Conservation (phyloP, 176 grass and related monocot genomes). For the Cenchrus purpureus region DNA sequence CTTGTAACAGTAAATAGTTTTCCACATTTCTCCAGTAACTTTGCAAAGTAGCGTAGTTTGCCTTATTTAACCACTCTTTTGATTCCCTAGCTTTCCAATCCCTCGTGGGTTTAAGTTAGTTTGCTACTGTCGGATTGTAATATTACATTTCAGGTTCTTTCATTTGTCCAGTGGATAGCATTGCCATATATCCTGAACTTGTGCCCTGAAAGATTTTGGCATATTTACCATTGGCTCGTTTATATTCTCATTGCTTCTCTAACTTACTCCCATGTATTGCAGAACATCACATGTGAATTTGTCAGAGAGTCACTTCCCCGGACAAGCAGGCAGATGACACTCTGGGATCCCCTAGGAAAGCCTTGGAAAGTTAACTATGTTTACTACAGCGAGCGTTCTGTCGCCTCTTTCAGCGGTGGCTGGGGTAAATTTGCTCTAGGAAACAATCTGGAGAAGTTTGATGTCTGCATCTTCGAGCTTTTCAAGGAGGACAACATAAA, state of each 20-base stretch:
- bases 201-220: too few species aligned
- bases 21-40: background rate
- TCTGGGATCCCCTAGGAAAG: conserved; percentile 76
- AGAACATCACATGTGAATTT: conserved; percentile 66
- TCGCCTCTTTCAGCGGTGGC: conserved; percentile 69
- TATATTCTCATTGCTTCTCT: background rate
- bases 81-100: background rate
- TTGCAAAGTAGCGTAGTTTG: background rate
- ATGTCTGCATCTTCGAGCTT: conserved; percentile 86
- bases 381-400: conserved; percentile 38
- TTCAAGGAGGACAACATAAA: conserved; percentile 68
- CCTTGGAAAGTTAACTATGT: conserved; percentile 73
- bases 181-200: background rate
- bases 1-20: background rate
- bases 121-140: background rate
- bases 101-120: background rate
- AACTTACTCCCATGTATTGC: conserved; percentile 40
- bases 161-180: background rate
- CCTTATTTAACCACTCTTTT: background rate
- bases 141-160: background rate
- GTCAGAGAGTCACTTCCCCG: conserved; percentile 57
- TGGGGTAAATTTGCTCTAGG: conserved; percentile 70
- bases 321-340: conserved; percentile 54
- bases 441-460: conserved; percentile 81
- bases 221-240: background rate